These are phyloP conservation scores for Neopestalotiopsis sp. DNA, from an alignment of 2,329 filamentous ascomycete species.

Conservation along the genomic window DNA sequence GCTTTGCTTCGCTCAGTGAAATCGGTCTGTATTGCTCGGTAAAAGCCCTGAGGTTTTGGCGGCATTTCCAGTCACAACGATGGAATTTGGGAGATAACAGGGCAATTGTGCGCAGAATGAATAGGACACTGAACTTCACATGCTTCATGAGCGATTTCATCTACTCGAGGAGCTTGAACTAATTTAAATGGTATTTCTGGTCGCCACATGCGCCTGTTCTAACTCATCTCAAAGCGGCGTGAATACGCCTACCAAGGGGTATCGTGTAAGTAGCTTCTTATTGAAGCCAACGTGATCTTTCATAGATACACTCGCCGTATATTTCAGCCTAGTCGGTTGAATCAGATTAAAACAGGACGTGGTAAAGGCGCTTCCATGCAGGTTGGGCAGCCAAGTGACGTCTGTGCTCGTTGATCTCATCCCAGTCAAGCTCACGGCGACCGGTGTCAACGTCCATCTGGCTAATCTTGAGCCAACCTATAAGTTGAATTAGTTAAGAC, in stretches of 20 bases:
- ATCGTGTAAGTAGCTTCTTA: not conserved
- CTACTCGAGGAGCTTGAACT: no score
- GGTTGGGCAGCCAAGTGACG: slow-evolving; percentile 50
- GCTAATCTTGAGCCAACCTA: slow-evolving; percentile 56
- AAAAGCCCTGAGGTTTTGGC: no score
- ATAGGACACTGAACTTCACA: no score
- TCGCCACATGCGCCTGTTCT: no score
- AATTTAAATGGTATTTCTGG: no score
- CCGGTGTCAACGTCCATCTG: slow-evolving; percentile 73
- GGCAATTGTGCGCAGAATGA: no score
- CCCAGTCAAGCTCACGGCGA: slow-evolving; percentile 67
- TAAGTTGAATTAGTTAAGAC: not conserved
- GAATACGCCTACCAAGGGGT: not conserved
- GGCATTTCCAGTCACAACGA: no score
- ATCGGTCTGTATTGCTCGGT: no score
- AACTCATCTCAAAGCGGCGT: no score
- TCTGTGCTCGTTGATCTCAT: slow-evolving; percentile 56
- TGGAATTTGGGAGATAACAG: no score
- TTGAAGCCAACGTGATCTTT: not conserved
- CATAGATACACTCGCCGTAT: not conserved
- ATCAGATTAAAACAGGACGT: slow-evolving; percentile 38
- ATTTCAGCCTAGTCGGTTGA: not conserved
- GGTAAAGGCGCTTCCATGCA: slow-evolving; percentile 46
- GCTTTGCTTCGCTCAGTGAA: no score
- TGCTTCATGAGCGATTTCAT: no score